Conservation (phyloP, 2,329 filamentous ascomycete species). For the Pseudogymnoascus sp. region DNA sequence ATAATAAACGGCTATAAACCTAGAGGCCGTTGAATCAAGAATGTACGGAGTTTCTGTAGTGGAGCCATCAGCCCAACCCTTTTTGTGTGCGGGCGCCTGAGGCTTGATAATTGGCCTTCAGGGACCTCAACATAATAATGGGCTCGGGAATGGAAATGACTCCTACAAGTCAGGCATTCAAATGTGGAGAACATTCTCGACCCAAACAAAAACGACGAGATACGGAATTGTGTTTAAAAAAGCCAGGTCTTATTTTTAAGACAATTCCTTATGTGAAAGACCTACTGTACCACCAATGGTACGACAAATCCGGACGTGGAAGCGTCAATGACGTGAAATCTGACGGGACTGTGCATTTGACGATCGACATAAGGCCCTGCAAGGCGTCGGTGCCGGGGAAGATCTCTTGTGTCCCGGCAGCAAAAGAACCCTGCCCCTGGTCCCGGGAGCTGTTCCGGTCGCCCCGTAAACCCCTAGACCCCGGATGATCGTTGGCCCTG, state of each 20-base stretch:
- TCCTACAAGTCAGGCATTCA: neutral
- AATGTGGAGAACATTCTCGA: neutral
- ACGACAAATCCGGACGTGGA: neutral
- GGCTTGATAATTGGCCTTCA: neutral
- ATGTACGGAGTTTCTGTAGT: neutral
- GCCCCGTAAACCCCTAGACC: neutral
- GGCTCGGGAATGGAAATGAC: neutral
- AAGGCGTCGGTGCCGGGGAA: neutral
- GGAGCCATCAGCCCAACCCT: neutral
- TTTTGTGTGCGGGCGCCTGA: neutral
- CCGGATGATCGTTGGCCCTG: neutral
- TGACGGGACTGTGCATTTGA: neutral
- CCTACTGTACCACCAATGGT: neutral
- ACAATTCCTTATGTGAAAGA: neutral
- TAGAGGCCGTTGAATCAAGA: neutral
- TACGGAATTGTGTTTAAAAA: neutral
- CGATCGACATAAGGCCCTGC: neutral
- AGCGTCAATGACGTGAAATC: conserved; percentile 5
- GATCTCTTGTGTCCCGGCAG: neutral
- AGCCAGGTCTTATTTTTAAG: neutral
- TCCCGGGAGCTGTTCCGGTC: neutral
- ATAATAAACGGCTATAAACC: neutral
- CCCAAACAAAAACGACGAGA: neutral
- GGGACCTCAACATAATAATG: neutral
- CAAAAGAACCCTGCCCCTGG: neutral